Conservation (phyloP, 1,284 basidiomycete genomes). For the Chalciporus sp. region DNA sequence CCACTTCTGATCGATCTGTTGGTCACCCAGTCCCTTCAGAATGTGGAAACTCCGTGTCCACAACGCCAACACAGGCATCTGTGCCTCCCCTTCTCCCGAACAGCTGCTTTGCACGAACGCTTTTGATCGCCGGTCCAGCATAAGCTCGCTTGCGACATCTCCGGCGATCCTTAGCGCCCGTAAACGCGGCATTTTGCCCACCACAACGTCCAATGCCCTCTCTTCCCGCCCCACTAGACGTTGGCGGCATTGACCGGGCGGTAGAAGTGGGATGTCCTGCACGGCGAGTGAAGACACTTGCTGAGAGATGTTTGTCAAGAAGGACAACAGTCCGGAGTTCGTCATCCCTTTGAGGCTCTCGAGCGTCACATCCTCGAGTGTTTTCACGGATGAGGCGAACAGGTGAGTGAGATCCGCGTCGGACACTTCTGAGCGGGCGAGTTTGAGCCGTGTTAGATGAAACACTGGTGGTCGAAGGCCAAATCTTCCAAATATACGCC, state of each 20-base stretch:
- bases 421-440: not conserved
- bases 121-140: conserved; percentile 3
- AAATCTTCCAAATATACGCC: not conserved
- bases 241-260: not conserved
- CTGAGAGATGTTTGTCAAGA: not conserved
- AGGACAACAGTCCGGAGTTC: not conserved
- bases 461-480: conserved; percentile 1
- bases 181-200: conserved; percentile 4
- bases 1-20: too few species aligned
- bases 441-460: not conserved
- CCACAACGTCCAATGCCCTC: not conserved
- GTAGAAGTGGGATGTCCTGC: too few species aligned
- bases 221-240: not conserved
- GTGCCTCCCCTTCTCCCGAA: not conserved
- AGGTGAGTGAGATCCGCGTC: conserved; percentile 8
- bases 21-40: too few species aligned
- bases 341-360: not conserved
- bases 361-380: conserved; percentile 2
- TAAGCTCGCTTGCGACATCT: not conserved
- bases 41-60: too few species aligned
- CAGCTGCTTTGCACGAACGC: not conserved
- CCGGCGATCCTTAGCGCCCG: not conserved
- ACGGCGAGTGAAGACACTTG: not conserved
- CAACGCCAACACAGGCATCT: too few species aligned
- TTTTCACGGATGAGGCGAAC: conserved; percentile 1